A percentile compares a stretch with the other conserved stretches of the same genome.
Conservation (phyloP, 257 asterid species). For the Solanum chmielewskii region DNA sequence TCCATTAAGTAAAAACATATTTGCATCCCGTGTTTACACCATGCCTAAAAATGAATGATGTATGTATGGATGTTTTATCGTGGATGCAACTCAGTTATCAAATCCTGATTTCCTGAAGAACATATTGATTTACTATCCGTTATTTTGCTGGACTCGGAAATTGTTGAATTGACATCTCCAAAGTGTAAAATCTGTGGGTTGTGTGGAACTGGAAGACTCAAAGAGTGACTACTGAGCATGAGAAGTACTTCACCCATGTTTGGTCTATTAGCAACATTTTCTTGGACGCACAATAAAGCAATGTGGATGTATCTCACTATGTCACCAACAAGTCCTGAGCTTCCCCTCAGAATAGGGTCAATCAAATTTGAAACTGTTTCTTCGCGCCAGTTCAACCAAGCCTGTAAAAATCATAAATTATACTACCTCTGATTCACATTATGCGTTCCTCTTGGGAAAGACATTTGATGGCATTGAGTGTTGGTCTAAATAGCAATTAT, state of each 20-base stretch:
- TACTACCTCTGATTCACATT: not conserved
- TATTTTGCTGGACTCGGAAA: not conserved
- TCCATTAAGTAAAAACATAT: not conserved
- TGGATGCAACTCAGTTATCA: not conserved
- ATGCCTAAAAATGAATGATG: not conserved
- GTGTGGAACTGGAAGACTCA: constrained; percentile 2
- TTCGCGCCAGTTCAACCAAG: constrained; percentile 14
- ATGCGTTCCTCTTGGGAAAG: not conserved
- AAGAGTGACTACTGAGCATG: constrained; percentile 14
- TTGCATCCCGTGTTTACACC: not conserved
- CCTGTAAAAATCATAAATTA: not conserved
- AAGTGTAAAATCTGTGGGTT: not conserved
- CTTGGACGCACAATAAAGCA: constrained; percentile 23
- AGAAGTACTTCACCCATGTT: constrained; percentile 14
- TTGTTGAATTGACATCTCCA: not conserved
- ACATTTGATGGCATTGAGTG: not conserved
- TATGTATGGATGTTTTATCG: not conserved
- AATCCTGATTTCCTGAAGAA: not conserved
- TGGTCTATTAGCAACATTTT: constrained; percentile 11
- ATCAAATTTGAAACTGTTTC: constrained; percentile 1
- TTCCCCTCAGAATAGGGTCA: constrained; percentile 1
- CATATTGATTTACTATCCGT: not conserved
- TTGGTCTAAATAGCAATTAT: not conserved
- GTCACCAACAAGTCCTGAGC: not conserved
- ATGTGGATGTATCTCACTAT: constrained; percentile 13